These are phyloP conservation scores for Lachnellula subtilissima DNA, from an alignment of 2,329 filamentous ascomycete genomes.

Conservation along the genomic window DNA sequence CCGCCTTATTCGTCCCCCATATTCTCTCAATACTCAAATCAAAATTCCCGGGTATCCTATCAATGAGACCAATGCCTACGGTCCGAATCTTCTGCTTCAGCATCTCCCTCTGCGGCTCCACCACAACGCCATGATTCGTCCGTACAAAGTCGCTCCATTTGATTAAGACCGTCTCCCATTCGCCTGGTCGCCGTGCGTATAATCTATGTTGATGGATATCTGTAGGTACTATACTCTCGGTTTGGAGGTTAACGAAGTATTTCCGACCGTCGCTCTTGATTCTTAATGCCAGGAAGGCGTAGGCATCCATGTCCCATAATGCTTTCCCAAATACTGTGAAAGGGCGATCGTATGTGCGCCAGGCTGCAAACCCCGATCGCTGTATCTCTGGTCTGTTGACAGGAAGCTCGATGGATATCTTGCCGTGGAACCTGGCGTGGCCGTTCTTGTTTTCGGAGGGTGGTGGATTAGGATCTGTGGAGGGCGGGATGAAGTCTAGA, in stretches of 20 bases:
- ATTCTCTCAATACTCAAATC: constrained; percentile 79
- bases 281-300: constrained; percentile 79
- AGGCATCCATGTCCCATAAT: constrained; percentile 86
- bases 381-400: constrained; percentile 67
- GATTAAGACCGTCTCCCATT: constrained; percentile 95
- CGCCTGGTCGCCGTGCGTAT: constrained; percentile 69
- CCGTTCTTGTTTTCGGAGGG: constrained; percentile 36
- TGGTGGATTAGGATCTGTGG: constrained; percentile 12
- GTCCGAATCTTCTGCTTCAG: constrained; percentile 79
- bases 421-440: constrained; percentile 80
- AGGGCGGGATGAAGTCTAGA: constrained; percentile 48
- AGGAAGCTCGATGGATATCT: constrained; percentile 81
- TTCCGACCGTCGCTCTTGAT: constrained; percentile 86
- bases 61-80: constrained; percentile 82
- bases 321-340: constrained; percentile 80
- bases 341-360: constrained; percentile 73
- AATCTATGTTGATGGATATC: constrained; percentile 93
- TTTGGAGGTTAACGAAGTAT: constrained; percentile 95
- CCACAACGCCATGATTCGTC: constrained; percentile 86
- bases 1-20: constrained; percentile 73
- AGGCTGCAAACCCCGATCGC: constrained; percentile 83
- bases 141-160: constrained; percentile 90
- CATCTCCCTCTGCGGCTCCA: constrained; percentile 90
- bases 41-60: constrained; percentile 83
- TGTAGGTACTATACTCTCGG: constrained; percentile 87